Percentiles rank a stretch among this genome's conserved stretches.
phyloP scores from a whole-genome alignment of 2,329 filamentous ascomycete genomes.

The Fusarium sp. region DNA sequence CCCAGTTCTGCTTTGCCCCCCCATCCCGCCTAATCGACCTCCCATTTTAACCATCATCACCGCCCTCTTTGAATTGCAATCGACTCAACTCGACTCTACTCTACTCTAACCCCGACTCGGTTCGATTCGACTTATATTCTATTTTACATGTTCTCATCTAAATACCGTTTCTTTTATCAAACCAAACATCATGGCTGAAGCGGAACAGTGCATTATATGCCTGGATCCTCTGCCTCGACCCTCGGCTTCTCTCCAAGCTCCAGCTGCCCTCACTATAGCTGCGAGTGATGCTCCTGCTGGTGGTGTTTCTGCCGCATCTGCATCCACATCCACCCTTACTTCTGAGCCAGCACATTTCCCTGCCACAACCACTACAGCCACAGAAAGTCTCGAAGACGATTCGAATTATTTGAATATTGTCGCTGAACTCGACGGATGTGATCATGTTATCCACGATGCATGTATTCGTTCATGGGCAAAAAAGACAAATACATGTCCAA shows the following conservation, averaged over 20 bases:
- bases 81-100: slow-evolving; percentile 36
- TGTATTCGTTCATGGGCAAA: slow-evolving; percentile 96
- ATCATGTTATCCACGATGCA: slow-evolving; percentile 90
- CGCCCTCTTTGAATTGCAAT: slow-evolving; percentile 29
- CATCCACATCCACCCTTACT: slow-evolving; percentile 17
- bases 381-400: slow-evolving; percentile 45
- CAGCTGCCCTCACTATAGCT: slow-evolving; percentile 37
- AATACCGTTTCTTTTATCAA: slow-evolving; percentile 49
- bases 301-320: slow-evolving; percentile 39
- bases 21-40: slow-evolving; percentile 8
- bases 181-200: slow-evolving; percentile 61
- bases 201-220: slow-evolving; percentile 78
- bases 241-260: slow-evolving; percentile 40
- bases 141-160: slow-evolving; percentile 62
- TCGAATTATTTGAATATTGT: slow-evolving; percentile 58
- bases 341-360: slow-evolving; percentile 29
- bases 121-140: slow-evolving; percentile 50
- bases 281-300: slow-evolving; percentile 28
- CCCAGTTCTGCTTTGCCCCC: slow-evolving; percentile 30
- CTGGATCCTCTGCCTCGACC: slow-evolving; percentile 66
- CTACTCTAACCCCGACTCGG: slow-evolving; percentile 17
- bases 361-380: slow-evolving; percentile 40
- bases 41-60: slow-evolving; percentile 41
- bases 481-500: slow-evolving; percentile 96
- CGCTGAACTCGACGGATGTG: slow-evolving; percentile 77